These are phyloP conservation scores for Trichoderma afroharzianum DNA, from an alignment of 2,329 filamentous ascomycete species.

Conservation along the genomic window DNA sequence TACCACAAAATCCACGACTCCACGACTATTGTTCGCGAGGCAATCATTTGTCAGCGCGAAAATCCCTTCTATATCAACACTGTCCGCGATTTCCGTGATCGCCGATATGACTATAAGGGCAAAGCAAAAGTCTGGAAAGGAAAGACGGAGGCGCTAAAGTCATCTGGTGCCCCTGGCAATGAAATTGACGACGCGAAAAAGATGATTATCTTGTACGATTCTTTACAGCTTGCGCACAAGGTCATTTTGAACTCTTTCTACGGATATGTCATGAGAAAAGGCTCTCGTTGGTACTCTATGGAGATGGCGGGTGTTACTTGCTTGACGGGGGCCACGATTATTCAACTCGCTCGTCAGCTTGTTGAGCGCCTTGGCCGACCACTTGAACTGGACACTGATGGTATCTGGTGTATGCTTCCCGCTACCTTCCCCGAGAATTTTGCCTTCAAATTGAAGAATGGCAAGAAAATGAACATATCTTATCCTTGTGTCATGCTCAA, in stretches of 20 bases:
- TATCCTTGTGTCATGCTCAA: conserved; percentile 99
- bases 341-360: conserved; percentile 89
- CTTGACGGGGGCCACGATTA: conserved; percentile 91
- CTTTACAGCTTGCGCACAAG: conserved; percentile 93
- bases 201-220: conserved; percentile 97
- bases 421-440: conserved; percentile 97
- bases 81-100: conserved; percentile 91
- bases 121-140: conserved; percentile 98
- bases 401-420: conserved; percentile 99
- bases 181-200: conserved; percentile 96
- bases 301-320: conserved; percentile 99
- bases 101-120: conserved; percentile 97
- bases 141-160: conserved; percentile 83
- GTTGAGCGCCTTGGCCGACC: conserved; percentile 92
- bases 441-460: conserved; percentile 86
- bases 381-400: conserved; percentile 92
- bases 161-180: conserved; percentile 66
- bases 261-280: conserved; percentile 98
- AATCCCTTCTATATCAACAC: conserved; percentile 99
- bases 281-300: conserved; percentile 97
- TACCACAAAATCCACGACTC: conserved; percentile 99
- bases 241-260: conserved; percentile 99
- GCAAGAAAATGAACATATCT: conserved; percentile 94
- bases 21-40: conserved; percentile 87
- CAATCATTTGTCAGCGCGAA: conserved; percentile 96